Evolutionary conservation across 768 basidiomycete genomes (phyloP), one percentile per base, ranked within the genome.

Genomic region (Boletus speciosus): DNA sequence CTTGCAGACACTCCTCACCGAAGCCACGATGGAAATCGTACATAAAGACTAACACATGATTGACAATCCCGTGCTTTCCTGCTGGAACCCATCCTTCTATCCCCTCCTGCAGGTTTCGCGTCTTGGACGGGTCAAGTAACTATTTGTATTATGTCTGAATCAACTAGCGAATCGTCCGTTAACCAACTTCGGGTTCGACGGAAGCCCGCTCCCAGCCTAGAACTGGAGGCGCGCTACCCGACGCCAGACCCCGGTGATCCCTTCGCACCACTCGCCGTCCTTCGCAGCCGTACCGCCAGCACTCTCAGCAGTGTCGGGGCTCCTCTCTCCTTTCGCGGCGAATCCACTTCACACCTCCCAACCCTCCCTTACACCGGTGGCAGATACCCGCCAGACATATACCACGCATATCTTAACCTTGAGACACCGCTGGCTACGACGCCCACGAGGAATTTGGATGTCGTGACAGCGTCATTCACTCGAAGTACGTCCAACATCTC

Each of bases 201-300:
- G 51, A 86, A 86, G 62, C 84, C 81, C 6, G 72, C 82, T 4
- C 85, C 84, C 6, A 64, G 71, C 43, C 73, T 82, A 51, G 78
- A 78, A 47, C 66, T 77, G 60, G 75, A 79, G 10, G 63, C 75
- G 49, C 75, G 81, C 38, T 89, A 88, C 66, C 87, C 87, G 5
- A 68, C 74, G 2, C 85, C 85, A 31, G 87, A 89, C 69, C 85
- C 85, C 21, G 64, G 62, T 16, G 85, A 89, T 65, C 87, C 87
- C 2, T 88, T 88, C 58, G 86, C 83, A 6, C 81, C 87, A 0
- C 79, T 89, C 40, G 79, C 81, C 63, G 81, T 82, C 25, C 75
- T 89, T 27, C 81, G 87, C 47, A 79, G 76, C 55, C 79, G 85
- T 51, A 79, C 81, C 5, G 78, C 77, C 58, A 74, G 74, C 19